Conservation (phyloP, 495 filamentous ascomycete genomes). For the Cercophora samala region DNA sequence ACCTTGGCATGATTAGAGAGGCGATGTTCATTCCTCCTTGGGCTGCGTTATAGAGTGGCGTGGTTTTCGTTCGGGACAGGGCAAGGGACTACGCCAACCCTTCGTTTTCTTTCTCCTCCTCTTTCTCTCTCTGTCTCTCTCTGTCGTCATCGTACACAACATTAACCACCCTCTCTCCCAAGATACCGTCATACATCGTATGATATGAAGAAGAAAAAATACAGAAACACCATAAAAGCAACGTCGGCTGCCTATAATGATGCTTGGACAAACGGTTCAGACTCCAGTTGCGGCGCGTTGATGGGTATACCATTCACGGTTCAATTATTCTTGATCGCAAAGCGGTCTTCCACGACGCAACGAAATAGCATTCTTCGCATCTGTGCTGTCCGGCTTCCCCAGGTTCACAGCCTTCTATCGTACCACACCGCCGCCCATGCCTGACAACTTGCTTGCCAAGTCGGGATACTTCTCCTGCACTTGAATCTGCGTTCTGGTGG, state of each 20-base stretch:
- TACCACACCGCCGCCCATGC: slow-evolving; percentile 53
- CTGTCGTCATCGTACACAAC: neutral
- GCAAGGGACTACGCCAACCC: slow-evolving; percentile 5
- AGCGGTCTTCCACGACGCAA: neutral
- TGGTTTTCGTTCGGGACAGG: slow-evolving; percentile 1
- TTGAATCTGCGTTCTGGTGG: slow-evolving; percentile 92
- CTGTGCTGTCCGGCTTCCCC: neutral
- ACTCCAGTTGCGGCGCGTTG: neutral
- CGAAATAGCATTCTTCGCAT: neutral
- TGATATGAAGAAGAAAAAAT: neutral
- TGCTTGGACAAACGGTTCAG: neutral
- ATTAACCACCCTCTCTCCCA: neutral
- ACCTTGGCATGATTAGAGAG: neutral
- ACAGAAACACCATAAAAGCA: neutral
- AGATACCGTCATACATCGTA: neutral
- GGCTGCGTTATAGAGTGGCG: neutral
- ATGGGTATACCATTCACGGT: neutral
- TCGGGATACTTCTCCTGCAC: slow-evolving; percentile 99
- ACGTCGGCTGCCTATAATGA: neutral
- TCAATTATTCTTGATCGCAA: neutral
- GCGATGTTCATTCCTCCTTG: neutral
- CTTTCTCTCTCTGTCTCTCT: too few relatives aligned
- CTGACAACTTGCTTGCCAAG: slow-evolving; percentile 75
- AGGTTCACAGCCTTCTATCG: slow-evolving; percentile 18
- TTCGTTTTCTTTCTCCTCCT: neutral